Conservation (phyloP, 495 filamentous ascomycete species). For the Trichoderma asperelloides region DNA sequence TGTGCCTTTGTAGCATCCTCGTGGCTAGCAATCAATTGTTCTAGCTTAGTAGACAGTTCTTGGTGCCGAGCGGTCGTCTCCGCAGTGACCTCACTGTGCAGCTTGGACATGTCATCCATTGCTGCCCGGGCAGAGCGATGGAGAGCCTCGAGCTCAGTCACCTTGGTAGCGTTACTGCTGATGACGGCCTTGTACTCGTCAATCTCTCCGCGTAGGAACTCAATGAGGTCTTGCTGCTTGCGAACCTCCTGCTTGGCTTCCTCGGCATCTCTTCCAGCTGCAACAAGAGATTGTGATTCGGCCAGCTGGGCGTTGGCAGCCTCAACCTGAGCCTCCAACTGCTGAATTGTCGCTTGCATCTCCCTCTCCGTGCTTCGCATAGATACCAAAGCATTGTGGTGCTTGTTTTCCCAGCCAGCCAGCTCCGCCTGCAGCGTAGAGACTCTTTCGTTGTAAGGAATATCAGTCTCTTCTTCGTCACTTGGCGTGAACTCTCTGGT, state of each 20-base stretch:
- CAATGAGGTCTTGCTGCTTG: slow-evolving; percentile 58
- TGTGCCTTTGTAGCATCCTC: slow-evolving; percentile 40
- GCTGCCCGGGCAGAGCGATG: slow-evolving; percentile 25
- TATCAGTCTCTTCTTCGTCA: slow-evolving; percentile 17
- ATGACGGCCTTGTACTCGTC: slow-evolving; percentile 69
- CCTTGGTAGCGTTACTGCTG: slow-evolving; percentile 50
- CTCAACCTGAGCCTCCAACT: slow-evolving; percentile 52
- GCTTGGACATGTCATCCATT: background rate
- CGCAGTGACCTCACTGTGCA: slow-evolving; percentile 14
- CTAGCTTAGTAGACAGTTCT: slow-evolving; percentile 45
- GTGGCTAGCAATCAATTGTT: slow-evolving; percentile 47
- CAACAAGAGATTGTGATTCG: slow-evolving; percentile 16
- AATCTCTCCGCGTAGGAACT: slow-evolving; percentile 62
- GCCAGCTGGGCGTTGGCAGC: slow-evolving; percentile 17
- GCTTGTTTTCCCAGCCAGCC: slow-evolving; percentile 62
- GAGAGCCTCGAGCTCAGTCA: slow-evolving; percentile 56
- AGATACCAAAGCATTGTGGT: slow-evolving; percentile 58
- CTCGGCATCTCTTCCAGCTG: slow-evolving; percentile 22
- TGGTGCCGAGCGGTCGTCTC: slow-evolving; percentile 46
- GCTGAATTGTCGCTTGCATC: slow-evolving; percentile 59
- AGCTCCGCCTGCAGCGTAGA: slow-evolving; percentile 67
- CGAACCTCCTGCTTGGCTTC: slow-evolving; percentile 26
- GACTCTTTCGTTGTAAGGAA: slow-evolving; percentile 39
- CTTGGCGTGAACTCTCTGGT: background rate
- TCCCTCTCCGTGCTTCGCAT: slow-evolving; percentile 66